Conservation (phyloP, 371 early-diverging fungal species). For the Lichtheimia ornata region DNA sequence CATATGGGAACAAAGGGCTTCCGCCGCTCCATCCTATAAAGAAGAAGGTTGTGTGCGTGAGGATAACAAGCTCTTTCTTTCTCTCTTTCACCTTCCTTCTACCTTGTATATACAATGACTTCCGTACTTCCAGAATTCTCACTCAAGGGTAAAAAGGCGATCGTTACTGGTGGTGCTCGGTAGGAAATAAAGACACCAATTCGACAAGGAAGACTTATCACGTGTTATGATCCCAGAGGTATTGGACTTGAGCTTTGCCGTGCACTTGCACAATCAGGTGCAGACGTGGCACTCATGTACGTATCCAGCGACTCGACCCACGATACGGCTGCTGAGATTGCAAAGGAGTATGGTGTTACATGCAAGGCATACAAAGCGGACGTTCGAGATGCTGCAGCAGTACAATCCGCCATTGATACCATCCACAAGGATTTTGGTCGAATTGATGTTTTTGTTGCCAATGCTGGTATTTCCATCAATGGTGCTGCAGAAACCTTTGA, state of each 20-base stretch:
- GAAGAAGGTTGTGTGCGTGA: no score
- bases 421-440: slow-evolving; percentile 44
- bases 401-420: slow-evolving; percentile 31
- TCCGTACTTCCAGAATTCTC: slow-evolving; percentile 39
- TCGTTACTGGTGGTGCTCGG: slow-evolving; percentile 52
- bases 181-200: slow-evolving; percentile 7
- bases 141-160: slow-evolving; percentile 44
- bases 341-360: slow-evolving; percentile 30
- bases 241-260: slow-evolving; percentile 48
- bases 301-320: slow-evolving; percentile 44
- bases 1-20: no score
- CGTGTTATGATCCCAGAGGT: slow-evolving; percentile 19
- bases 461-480: slow-evolving; percentile 43
- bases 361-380: slow-evolving; percentile 50
- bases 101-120: neutral
- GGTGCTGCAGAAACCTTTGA: slow-evolving; percentile 39
- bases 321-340: slow-evolving; percentile 38
- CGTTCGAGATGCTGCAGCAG: slow-evolving; percentile 30
- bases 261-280: slow-evolving; percentile 50
- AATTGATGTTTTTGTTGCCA: slow-evolving; percentile 52
- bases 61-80: neutral
- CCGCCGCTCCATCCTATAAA: no score
- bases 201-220: neutral
- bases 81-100: neutral
- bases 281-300: slow-evolving; percentile 50